Percentiles rank a stretch among this genome's conserved stretches.
Conservation (phyloP, 139 green algal species). For the Mychonastes homosphaera region DNA sequence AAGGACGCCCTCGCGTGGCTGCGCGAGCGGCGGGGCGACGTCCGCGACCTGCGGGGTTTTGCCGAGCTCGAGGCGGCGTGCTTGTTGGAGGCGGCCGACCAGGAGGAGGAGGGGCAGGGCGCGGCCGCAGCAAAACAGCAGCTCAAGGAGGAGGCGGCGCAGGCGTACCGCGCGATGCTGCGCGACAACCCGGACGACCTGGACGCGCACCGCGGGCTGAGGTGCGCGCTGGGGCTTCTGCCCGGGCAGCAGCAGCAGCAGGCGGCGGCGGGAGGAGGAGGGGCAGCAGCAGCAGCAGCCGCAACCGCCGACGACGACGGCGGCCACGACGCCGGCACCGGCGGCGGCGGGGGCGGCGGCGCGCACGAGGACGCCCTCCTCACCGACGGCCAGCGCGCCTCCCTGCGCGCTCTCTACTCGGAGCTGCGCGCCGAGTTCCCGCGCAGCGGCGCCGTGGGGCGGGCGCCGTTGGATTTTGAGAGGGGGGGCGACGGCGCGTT, state of each 20-base stretch:
- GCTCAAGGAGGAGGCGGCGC: background rate
- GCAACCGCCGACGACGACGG: conserved; percentile 6
- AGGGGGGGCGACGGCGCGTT: conserved; percentile 58
- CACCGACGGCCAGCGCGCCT: conserved; percentile 26
- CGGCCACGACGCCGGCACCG: background rate
- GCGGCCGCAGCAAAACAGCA: background rate
- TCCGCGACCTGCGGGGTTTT: conserved; percentile 3
- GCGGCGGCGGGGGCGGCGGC: conserved; percentile 1
- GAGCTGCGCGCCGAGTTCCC: conserved; percentile 58
- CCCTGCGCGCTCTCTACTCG: conserved; percentile 59
- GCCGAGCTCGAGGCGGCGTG: background rate
- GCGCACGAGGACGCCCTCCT: conserved; percentile 14
- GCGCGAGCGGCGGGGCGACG: conserved; percentile 24
- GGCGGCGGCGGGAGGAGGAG: background rate
- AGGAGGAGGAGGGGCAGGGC: background rate
- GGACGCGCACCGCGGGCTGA: conserved; percentile 61
- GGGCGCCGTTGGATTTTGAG: conserved; percentile 84
- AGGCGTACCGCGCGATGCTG: conserved; percentile 55
- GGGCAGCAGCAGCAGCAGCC: conserved; percentile 5
- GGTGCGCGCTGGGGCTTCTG: conserved; percentile 35
- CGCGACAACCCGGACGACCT: conserved; percentile 69
- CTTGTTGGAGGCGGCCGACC: background rate
- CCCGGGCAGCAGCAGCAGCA: conserved; percentile 17
- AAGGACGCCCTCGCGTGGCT: conserved; percentile 48
- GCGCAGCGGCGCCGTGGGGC: conserved; percentile 37